Evolutionary conservation across 805 yeast genomes (phyloP).

Genomic region (Candida ipomoeae): DNA sequence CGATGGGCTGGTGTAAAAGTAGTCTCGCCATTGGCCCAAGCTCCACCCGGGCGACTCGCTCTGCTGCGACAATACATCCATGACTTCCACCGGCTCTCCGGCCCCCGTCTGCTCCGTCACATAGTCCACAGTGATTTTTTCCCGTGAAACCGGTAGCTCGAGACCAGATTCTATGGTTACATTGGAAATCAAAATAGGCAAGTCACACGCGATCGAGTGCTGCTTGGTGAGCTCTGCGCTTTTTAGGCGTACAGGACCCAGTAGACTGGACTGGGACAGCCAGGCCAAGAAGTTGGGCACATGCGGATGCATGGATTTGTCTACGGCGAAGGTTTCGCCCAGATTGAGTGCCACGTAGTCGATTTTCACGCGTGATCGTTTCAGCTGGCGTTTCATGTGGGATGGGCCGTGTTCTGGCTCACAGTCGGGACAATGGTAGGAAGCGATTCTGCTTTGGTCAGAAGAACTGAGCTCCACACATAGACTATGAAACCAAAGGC

Average conservation of each 20-base stretch:
- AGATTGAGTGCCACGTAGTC: slow-evolving; percentile 79
- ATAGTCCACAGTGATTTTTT: slow-evolving; percentile 48
- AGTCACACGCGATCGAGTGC: slow-evolving; percentile 31
- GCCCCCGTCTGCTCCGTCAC: slow-evolving; percentile 59
- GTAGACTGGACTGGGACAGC: neutral
- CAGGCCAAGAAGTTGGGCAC: slow-evolving; percentile 22
- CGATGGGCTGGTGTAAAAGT: slow-evolving; percentile 44
- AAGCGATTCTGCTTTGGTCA: slow-evolving; percentile 36
- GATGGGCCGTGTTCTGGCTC: slow-evolving; percentile 45
- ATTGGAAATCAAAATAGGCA: slow-evolving; percentile 45
- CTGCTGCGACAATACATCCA: slow-evolving; percentile 85
- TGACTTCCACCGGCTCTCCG: slow-evolving; percentile 66
- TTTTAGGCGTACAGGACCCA: slow-evolving; percentile 21
- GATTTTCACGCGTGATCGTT: slow-evolving; percentile 49
- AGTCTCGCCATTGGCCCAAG: slow-evolving; percentile 68
- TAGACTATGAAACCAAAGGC: slow-evolving; percentile 49
- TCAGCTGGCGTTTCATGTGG: slow-evolving; percentile 47
- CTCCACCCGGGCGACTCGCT: slow-evolving; percentile 61
- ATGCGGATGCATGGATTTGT: slow-evolving; percentile 51
- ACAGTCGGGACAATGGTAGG: slow-evolving; percentile 57
- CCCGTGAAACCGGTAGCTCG: slow-evolving; percentile 44
- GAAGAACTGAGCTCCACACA: slow-evolving; percentile 31
- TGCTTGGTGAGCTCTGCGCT: slow-evolving; percentile 35
- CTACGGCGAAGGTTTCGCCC: slow-evolving; percentile 54
- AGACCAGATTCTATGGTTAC: slow-evolving; percentile 38